phyloP scores from a whole-genome alignment of 73 alveolate species.

The Urostyla sp. region DNA sequence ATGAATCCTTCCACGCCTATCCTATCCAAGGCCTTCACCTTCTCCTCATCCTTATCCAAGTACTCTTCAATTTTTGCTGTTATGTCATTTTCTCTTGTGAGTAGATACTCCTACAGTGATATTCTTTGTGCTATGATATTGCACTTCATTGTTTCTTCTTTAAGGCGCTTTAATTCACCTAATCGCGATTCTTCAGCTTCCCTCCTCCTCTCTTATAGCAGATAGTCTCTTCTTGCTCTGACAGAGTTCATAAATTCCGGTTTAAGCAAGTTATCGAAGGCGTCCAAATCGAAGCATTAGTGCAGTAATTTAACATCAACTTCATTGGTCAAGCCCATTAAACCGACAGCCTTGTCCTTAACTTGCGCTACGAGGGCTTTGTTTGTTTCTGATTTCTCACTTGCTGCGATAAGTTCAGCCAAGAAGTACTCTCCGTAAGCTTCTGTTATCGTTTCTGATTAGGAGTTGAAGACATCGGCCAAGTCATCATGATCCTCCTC shows the following conservation, averaged over 20 bases:
- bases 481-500: constrained; percentile 95
- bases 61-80: constrained; percentile 73
- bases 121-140: constrained; percentile 96
- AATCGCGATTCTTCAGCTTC: constrained; percentile 78
- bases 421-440: constrained; percentile 91
- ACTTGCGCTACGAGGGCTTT: constrained; percentile 98
- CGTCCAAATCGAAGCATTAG: constrained; percentile 96
- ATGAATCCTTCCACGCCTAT: constrained; percentile 85
- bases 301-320: constrained; percentile 93
- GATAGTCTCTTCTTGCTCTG: constrained; percentile 84
- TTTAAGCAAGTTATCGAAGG: constrained; percentile 94
- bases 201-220: constrained; percentile 79
- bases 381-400: constrained; percentile 90
- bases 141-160: constrained; percentile 96
- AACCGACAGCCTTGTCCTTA: constrained; percentile 98
- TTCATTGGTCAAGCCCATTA: constrained; percentile 93
- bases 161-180: constrained; percentile 80
- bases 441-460: constrained; percentile 88
- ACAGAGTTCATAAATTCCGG: constrained; percentile 98
- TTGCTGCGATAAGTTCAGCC: constrained; percentile 94
- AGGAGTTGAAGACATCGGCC: constrained; percentile 88
- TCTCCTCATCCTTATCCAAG: constrained; percentile 79
- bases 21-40: constrained; percentile 77
- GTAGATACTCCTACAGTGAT: constrained; percentile 88
- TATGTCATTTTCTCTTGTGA: constrained; percentile 83